A percentile compares a stretch with the other conserved stretches of the same genome.
Conservation (phyloP, 352 stramenopile genomes). For the Phytophthora fragariae region DNA sequence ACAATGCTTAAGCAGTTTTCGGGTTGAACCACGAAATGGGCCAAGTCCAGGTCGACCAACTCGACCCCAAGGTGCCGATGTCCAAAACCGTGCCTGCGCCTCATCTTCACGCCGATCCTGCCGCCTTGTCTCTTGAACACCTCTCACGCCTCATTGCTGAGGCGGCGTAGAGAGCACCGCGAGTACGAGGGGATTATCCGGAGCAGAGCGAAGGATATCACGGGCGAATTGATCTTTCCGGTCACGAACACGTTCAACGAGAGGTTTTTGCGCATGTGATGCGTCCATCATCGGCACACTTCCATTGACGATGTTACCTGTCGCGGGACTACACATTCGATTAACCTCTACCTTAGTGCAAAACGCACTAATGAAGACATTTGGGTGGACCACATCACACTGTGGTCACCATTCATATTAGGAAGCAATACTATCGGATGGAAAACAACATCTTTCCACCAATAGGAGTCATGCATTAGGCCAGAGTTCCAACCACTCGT, state of each 20-base stretch:
- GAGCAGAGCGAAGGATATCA: not conserved
- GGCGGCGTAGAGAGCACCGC: not conserved
- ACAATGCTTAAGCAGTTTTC: slow-evolving; percentile 4
- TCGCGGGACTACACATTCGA: no score
- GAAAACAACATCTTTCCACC: no score
- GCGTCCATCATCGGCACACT: not conserved
- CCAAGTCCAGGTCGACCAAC: not conserved
- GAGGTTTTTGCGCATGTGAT: not conserved
- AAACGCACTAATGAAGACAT: no score
- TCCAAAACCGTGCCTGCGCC: no score
- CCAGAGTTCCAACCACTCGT: no score
- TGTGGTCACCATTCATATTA: no score
- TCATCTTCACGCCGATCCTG: not conserved
- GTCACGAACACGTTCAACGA: slow-evolving; percentile 11
- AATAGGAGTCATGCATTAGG: no score
- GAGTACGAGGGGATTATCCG: slow-evolving; percentile 5
- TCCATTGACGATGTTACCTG: not conserved
- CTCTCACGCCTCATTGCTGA: not conserved
- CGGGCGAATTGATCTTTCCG: not conserved
- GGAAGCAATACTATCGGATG: no score
- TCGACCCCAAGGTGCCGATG: not conserved
- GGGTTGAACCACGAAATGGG: not conserved
- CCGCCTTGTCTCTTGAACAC: not conserved
- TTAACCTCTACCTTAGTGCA: no score
- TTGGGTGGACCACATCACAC: no score